Evolutionary conservation across 192 early-diverging fungal genomes (phyloP).

Genomic region (Cetraspora pellucida): DNA sequence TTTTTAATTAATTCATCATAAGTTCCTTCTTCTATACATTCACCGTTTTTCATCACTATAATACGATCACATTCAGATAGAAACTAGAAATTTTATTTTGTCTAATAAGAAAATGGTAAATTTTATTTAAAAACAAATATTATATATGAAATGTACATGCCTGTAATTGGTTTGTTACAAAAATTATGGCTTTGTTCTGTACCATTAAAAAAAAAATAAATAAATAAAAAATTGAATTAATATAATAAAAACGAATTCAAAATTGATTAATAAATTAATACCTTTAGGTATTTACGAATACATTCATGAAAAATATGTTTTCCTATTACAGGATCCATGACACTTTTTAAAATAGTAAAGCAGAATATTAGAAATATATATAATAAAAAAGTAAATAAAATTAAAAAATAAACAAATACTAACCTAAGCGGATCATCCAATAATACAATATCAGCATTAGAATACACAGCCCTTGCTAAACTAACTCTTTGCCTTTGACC

Average conservation of each 20-base stretch:
- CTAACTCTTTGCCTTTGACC: conserved; percentile 72
- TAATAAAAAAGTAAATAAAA: neutral
- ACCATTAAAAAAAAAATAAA: neutral
- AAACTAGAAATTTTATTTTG: conserved; percentile 38
- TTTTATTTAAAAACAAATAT: neutral
- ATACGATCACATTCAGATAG: conserved; percentile 60
- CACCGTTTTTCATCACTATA: conserved; percentile 61
- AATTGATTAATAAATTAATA: conserved; percentile 13
- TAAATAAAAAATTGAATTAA: neutral
- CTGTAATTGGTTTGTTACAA: conserved; percentile 70
- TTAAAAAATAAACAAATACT: neutral
- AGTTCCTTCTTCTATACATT: conserved; percentile 54
- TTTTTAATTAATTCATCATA: conserved; percentile 62
- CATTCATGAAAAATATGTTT: conserved; percentile 56
- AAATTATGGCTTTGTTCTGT: conserved; percentile 62
- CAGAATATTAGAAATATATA: neutral
- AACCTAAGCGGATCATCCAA: conserved; percentile 69
- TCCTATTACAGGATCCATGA: conserved; percentile 51
- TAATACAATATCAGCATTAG: conserved; percentile 65
- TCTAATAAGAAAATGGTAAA: neutral
- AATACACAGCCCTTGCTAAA: conserved; percentile 68
- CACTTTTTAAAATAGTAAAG: conserved; percentile 36
- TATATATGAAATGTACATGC: neutral
- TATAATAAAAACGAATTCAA: neutral
- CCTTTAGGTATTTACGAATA: conserved; percentile 48